Base-by-base conservation (phyloP, 1,139 yeast species). In the Pichia norvegensis region DNA sequence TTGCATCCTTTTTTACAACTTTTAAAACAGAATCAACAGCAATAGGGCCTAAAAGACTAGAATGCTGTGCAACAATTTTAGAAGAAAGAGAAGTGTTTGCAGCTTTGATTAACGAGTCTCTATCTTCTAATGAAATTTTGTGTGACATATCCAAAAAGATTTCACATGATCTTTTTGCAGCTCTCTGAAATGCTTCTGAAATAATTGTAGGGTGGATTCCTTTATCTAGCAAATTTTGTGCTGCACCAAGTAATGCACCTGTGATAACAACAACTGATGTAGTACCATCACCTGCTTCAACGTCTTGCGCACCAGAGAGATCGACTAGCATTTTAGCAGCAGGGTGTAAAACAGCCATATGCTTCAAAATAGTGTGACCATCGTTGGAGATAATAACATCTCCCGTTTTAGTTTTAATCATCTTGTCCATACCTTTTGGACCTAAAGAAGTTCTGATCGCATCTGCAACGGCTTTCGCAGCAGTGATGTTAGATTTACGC, bases 401-500 rank as follows among this genome's bases (percentile, higher is more conserved):
- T 36, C 97, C 97, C 44, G 77, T 77, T 46, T 90, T 84, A 29
- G 97, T 88, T 67, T 86, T 88, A 69, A 86, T 86, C 98, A 92
- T 92, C 72, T 94, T 94, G 66, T 92, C 99, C 98, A 92, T 92
- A 51, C 99, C 98, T 66, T 88, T 90, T 45, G 99, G 99, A 33
- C 99, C 99, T 49, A 92, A 72, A 11, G 97, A 88, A 4, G 99
- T 92, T 66, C 98, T 78, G 62, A 92, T 88, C 44, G 98, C 98
- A 67, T 94, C 98, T 2, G 97, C 92, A 36, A 94, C 98, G 4
- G 98, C 97, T 59, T 95, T 74, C 10, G 97, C 98, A 1, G 98
- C 98, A 51, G 86, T 73, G 55, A 94, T 90, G 63, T 94, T 94
- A 47, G 94, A 81, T 65, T 79, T 82, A 55, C 99, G 85, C 47